Conservation (phyloP, 371 early-diverging fungal genomes). For the Blakeslea trispora region DNA sequence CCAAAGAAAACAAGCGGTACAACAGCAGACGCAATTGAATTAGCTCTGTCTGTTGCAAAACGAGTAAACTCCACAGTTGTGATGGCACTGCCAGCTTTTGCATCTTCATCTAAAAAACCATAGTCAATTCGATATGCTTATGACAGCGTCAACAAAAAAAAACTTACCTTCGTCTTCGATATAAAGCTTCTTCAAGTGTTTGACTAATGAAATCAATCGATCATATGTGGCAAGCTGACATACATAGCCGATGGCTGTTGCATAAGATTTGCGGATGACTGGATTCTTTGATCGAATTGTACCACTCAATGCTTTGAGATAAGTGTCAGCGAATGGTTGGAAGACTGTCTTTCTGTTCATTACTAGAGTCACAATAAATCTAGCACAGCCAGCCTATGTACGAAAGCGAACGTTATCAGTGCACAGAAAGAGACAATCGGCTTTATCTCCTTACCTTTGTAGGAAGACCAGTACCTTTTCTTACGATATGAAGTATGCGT, state of each 20-base stretch:
- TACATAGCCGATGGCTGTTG: constrained; percentile 83
- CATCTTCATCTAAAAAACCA: constrained; percentile 65
- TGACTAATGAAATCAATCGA: constrained; percentile 65
- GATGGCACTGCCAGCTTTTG: constrained; percentile 73
- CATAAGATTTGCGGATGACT: constrained; percentile 82
- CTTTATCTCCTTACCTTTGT: constrained; percentile 65
- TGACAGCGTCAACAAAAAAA: background rate
- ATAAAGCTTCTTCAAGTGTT: constrained; percentile 72
- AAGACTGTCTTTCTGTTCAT: constrained; percentile 66
- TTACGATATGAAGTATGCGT: constrained; percentile 68
- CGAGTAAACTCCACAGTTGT: constrained; percentile 75
- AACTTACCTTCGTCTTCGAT: constrained; percentile 62
- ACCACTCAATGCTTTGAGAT: constrained; percentile 77
- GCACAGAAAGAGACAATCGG: background rate
- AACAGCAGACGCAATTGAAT: constrained; percentile 58
- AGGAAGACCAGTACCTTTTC: constrained; percentile 87
- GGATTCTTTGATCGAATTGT: constrained; percentile 78
- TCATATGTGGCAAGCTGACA: constrained; percentile 63
- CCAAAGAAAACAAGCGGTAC: constrained; percentile 82
- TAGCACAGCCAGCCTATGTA: constrained; percentile 81
- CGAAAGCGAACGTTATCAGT: constrained; percentile 18
- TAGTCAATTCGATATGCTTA: background rate
- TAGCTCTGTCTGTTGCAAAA: constrained; percentile 70
- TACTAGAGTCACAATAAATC: constrained; percentile 77
- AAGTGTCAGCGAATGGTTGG: constrained; percentile 59